Conservation (phyloP, 2,329 filamentous ascomycete species). For the Aspergillus felis region DNA sequence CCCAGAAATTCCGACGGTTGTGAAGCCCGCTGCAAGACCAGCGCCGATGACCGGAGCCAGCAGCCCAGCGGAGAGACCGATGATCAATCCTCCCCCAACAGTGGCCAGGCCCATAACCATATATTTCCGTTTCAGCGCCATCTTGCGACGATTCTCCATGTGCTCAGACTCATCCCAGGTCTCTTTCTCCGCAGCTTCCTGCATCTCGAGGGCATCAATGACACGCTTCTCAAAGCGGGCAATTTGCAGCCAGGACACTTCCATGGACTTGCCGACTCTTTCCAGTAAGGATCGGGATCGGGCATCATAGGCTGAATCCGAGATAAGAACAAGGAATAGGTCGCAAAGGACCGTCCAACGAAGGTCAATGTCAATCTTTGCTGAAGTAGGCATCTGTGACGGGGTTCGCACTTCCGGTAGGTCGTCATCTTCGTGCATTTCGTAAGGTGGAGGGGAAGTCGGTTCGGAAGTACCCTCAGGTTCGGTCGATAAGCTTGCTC, state of each 20-base stretch:
- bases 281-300: conserved; percentile 82
- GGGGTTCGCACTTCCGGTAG: conserved; percentile 77
- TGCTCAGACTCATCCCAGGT: conserved; percentile 98
- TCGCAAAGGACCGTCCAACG: conserved; percentile 97
- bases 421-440: conserved; percentile 63
- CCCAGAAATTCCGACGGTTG: conserved; percentile 86
- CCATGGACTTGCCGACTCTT: conserved; percentile 72
- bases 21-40: conserved; percentile 89
- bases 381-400: conserved; percentile 73
- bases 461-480: conserved; percentile 44
- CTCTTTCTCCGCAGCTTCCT: conserved; percentile 88
- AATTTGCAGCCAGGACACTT: conserved; percentile 86
- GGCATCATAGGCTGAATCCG: conserved; percentile 90
- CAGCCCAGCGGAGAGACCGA: conserved; percentile 87
- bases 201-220: conserved; percentile 95
- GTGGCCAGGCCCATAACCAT: conserved; percentile 97
- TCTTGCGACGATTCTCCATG: conserved; percentile 78
- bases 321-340: conserved; percentile 89
- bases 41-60: conserved; percentile 91
- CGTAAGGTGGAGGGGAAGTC: conserved; percentile 51
- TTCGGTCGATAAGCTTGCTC: conserved; percentile 31
- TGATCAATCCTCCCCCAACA: conserved; percentile 89
- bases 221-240: conserved; percentile 96
- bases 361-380: conserved; percentile 90
- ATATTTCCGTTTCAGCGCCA: conserved; percentile 75